These are phyloP conservation scores for Entoloma clypeatum DNA, from an alignment of 1,284 basidiomycete species.

Conservation along the genomic window DNA sequence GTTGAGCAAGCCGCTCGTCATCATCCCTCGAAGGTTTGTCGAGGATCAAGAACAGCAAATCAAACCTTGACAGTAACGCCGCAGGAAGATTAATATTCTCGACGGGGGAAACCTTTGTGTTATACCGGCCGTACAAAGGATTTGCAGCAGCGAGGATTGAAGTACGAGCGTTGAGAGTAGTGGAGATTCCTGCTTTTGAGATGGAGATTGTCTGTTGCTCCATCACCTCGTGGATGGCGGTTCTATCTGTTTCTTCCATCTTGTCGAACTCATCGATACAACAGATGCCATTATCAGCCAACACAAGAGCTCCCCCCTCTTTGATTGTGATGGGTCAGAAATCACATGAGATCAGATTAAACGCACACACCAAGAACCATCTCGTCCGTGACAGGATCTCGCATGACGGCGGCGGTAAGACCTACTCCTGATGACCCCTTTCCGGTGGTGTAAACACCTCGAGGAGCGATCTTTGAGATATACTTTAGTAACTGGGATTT, in stretches of 20 bases:
- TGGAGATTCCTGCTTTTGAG: constrained; percentile 98
- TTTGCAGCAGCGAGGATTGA: constrained; percentile 98
- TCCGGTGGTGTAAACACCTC: constrained; percentile 98
- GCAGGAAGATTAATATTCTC: constrained; percentile 99
- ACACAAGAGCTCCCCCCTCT: constrained; percentile 98
- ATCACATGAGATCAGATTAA: constrained; percentile 1
- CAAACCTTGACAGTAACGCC: constrained; percentile 93
- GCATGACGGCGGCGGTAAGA: constrained; percentile 98
- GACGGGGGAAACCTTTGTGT: constrained; percentile 94
- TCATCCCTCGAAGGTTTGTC: constrained; percentile 94
- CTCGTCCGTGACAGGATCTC: constrained; percentile 98
- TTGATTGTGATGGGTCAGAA: constrained; percentile 14
- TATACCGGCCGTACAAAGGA: constrained; percentile 97
- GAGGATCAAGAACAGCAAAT: constrained; percentile 94
- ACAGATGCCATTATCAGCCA: constrained; percentile 99
- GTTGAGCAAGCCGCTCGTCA: constrained; percentile 94
- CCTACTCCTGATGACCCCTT: constrained; percentile 98
- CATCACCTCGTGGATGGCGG: constrained; percentile 99
- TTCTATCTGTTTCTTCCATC: constrained; percentile 98
- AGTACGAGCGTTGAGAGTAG: constrained; percentile 97
- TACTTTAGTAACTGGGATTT: constrained; percentile 99
- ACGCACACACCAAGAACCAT: constrained; percentile 87
- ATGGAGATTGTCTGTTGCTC: constrained; percentile 99
- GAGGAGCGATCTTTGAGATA: constrained; percentile 96
- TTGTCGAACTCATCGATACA: constrained; percentile 99